phyloP scores from a whole-genome alignment of 2,329 filamentous ascomycete genomes.

The Colletotrichum noveboracense region DNA sequence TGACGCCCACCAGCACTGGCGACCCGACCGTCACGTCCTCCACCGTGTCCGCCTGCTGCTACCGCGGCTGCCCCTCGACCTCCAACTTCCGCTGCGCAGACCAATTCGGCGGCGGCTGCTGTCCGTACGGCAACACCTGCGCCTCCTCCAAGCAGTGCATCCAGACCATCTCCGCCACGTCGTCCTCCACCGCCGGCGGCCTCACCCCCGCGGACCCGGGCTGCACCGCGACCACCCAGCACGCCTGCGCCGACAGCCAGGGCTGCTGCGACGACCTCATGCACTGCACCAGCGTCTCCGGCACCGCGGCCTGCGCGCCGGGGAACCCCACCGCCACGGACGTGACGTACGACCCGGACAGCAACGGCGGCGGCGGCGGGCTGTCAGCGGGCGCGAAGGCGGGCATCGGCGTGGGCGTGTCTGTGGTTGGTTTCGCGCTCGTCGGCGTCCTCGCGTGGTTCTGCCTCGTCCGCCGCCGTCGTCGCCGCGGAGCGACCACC shows the following conservation, averaged over 20 bases:
- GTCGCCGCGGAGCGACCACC: constrained; percentile 24
- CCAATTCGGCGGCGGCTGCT: constrained; percentile 54
- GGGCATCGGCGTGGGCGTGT: constrained; percentile 61
- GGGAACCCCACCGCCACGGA: constrained; percentile 37
- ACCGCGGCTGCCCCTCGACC: constrained; percentile 43
- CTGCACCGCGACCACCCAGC: constrained; percentile 49
- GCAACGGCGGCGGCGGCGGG: constrained; percentile 19
- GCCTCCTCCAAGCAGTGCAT: constrained; percentile 39
- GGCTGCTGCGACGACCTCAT: constrained; percentile 54
- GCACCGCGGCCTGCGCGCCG: constrained; percentile 44
- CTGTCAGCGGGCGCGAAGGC: constrained; percentile 58
- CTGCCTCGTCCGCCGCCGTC: constrained; percentile 46
- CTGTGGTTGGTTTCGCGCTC: constrained; percentile 46
- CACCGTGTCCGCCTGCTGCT: constrained; percentile 40
- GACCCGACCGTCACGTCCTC: constrained; percentile 27
- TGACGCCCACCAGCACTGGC: background rate
- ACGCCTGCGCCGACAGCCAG: constrained; percentile 45
- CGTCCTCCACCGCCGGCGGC: constrained; percentile 26
- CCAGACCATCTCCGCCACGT: constrained; percentile 27
- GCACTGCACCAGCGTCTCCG: constrained; percentile 44
- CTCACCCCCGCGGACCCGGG: constrained; percentile 42
- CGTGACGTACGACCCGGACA: constrained; percentile 29
- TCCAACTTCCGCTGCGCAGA: constrained; percentile 50
- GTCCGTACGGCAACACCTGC: constrained; percentile 50
- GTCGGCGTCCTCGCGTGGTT: constrained; percentile 52